Percentiles rank a stretch among this genome's conserved stretches.
These are phyloP conservation scores for Phytopythium aichiense DNA, from an alignment of 352 stramenopile genomes.

Conservation along the genomic window DNA sequence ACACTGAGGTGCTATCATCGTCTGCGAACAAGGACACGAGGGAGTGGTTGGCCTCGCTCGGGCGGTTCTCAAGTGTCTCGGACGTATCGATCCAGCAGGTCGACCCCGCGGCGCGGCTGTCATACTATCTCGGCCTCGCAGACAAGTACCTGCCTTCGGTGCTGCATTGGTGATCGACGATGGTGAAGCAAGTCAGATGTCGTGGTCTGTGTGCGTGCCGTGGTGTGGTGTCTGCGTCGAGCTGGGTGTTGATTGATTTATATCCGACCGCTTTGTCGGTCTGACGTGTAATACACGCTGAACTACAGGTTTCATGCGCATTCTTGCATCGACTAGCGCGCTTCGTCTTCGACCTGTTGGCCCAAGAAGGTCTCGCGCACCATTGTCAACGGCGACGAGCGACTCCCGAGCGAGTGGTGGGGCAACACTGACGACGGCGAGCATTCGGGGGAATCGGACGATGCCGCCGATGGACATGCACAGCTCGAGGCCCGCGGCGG, in stretches of 20 bases:
- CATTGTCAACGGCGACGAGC: not conserved
- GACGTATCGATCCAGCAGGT: constrained; percentile 38
- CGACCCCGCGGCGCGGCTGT: constrained; percentile 35
- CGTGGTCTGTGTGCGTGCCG: not conserved
- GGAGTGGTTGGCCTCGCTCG: constrained; percentile 59
- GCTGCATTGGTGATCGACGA: constrained; percentile 56
- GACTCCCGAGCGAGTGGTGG: not conserved
- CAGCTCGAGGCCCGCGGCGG: not conserved
- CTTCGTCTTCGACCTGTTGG: not conserved
- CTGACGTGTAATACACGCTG: not conserved
- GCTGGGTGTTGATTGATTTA: not conserved
- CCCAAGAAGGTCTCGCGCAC: not conserved
- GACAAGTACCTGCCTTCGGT: constrained; percentile 69
- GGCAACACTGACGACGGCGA: not conserved
- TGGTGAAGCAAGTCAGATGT: not conserved
- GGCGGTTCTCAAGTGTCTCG: constrained; percentile 26
- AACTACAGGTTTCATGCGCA: not conserved
- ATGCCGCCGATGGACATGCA: not conserved
- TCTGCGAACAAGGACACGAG: constrained; percentile 55
- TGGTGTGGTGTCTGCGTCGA: too few species aligned
- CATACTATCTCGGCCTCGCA: constrained; percentile 61
- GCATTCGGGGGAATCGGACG: not conserved
- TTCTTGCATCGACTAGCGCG: not conserved
- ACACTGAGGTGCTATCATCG: constrained; percentile 33
- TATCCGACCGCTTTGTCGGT: not conserved